These are phyloP conservation scores for Zygosaccharomyces kombuchaensis DNA, from an alignment of 805 yeast genomes.

Conservation along the genomic window DNA sequence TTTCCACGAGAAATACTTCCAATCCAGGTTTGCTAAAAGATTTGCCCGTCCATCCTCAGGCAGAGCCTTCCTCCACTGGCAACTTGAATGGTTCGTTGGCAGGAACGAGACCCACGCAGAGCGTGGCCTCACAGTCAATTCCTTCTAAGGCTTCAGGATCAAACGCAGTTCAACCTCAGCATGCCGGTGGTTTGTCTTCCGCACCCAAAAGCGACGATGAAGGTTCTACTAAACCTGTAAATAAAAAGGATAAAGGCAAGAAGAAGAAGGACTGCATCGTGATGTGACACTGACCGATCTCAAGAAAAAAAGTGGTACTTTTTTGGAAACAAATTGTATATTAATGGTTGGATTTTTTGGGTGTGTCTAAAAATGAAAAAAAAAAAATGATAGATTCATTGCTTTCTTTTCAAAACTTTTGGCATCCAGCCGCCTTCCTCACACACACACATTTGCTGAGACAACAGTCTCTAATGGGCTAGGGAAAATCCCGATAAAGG, in stretches of 20 bases:
- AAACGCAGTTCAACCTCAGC: not conserved
- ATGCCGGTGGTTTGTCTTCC: not conserved
- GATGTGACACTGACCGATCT: slow-evolving; percentile 12
- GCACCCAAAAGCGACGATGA: not conserved
- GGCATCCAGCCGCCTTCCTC: no score
- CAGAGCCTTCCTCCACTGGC: not conserved
- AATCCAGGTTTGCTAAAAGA: slow-evolving; percentile 9
- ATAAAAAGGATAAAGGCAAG: slow-evolving; percentile 4
- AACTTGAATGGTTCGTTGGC: not conserved
- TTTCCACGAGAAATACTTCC: slow-evolving; percentile 3
- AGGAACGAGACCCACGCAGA: not conserved
- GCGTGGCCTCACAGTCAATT: not conserved
- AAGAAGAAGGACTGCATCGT: slow-evolving; percentile 18
- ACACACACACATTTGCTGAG: not conserved
- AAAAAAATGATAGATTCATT: not conserved
- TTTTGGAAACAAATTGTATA: not conserved
- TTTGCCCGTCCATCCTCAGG: not conserved
- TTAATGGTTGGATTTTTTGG: not conserved
- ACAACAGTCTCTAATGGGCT: not conserved
- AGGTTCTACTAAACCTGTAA: not conserved
- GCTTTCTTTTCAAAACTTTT: not conserved
- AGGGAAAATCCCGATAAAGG: not conserved
- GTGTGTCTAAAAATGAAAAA: not conserved
- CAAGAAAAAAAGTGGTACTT: not conserved
- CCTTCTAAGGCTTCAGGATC: not conserved